These are phyloP conservation scores for Neoboletus magnificus DNA, from an alignment of 768 basidiomycete genomes.

Conservation along the genomic window DNA sequence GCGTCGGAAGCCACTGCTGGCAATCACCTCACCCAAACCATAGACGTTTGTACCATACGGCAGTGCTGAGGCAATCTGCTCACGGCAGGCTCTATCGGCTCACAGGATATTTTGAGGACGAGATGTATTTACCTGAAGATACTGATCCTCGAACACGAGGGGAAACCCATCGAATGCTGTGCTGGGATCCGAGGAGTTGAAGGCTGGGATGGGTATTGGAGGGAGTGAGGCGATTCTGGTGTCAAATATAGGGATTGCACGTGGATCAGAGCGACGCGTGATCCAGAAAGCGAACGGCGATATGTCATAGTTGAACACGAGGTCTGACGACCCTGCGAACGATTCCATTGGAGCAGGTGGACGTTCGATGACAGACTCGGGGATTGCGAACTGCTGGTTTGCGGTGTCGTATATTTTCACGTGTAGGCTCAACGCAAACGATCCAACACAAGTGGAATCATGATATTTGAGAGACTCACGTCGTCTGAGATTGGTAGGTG, in stretches of 20 bases:
- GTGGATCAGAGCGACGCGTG: constrained; percentile 59
- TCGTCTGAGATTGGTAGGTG: constrained; percentile 56
- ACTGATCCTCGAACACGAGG: constrained; percentile 77
- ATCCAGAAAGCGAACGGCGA: constrained; percentile 81
- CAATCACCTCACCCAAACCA: constrained; percentile 71
- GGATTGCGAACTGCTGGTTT: constrained; percentile 64
- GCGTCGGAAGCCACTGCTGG: constrained; percentile 66
- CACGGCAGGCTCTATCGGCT: background rate
- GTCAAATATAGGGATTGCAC: constrained; percentile 61
- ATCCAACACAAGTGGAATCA: background rate
- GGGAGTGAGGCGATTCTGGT: constrained; percentile 64
- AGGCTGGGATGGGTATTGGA: constrained; percentile 52
- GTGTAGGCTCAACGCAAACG: constrained; percentile 45
- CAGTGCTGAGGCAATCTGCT: constrained; percentile 61
- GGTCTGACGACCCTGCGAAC: constrained; percentile 47
- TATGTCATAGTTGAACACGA: constrained; percentile 63
- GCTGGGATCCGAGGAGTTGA: constrained; percentile 47
- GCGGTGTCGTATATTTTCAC: constrained; percentile 65
- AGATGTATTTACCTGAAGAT: constrained; percentile 52
- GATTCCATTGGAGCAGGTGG: constrained; percentile 36
- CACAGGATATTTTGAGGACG: background rate
- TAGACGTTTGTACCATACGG: constrained; percentile 70
- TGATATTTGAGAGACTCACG: constrained; percentile 30
- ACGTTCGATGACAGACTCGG: constrained; percentile 47
- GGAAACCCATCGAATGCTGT: constrained; percentile 63